Evolutionary conservation across 257 asterid genomes (phyloP).

Genomic region (Solanum bulbocastanum): DNA sequence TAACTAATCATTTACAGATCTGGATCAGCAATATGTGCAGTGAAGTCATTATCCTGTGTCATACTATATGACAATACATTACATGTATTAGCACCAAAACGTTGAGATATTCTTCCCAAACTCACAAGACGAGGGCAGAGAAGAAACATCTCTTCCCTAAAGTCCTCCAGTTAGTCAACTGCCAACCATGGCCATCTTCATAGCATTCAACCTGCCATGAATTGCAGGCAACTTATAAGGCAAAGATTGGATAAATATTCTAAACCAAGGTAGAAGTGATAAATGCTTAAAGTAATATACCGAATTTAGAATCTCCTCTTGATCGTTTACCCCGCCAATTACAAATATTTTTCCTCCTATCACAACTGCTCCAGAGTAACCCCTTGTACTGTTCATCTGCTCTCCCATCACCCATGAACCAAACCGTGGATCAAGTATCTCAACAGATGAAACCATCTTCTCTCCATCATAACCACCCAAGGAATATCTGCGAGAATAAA

Average conservation of each 20-base stretch:
- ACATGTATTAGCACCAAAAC: not conserved
- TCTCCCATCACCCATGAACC: constrained; percentile 49
- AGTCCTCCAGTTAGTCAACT: not conserved
- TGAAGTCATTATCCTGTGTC: not conserved
- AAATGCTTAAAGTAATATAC: constrained; percentile 20
- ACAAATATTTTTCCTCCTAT: constrained; percentile 31
- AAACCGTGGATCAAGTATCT: constrained; percentile 55
- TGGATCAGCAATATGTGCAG: not conserved
- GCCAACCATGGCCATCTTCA: not conserved
- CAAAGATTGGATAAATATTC: not conserved
- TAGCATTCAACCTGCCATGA: not conserved
- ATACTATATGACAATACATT: not conserved
- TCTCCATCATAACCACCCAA: constrained; percentile 69
- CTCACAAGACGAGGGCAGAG: constrained; percentile 32
- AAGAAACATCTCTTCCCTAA: constrained; percentile 44
- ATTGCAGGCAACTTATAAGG: not conserved
- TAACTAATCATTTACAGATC: not conserved
- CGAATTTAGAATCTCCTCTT: constrained; percentile 13
- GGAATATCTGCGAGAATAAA: constrained; percentile 37
- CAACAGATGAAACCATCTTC: constrained; percentile 37
- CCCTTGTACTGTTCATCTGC: constrained; percentile 41
- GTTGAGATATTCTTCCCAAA: not conserved
- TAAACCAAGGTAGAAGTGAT: not conserved
- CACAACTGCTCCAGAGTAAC: constrained; percentile 41
- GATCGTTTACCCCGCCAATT: constrained; percentile 36